Percentiles rank a stretch among this genome's conserved stretches.
These are phyloP conservation scores for Neoconidiobolus thromboides DNA, from an alignment of 371 early-diverging fungal genomes.

Conservation along the genomic window DNA sequence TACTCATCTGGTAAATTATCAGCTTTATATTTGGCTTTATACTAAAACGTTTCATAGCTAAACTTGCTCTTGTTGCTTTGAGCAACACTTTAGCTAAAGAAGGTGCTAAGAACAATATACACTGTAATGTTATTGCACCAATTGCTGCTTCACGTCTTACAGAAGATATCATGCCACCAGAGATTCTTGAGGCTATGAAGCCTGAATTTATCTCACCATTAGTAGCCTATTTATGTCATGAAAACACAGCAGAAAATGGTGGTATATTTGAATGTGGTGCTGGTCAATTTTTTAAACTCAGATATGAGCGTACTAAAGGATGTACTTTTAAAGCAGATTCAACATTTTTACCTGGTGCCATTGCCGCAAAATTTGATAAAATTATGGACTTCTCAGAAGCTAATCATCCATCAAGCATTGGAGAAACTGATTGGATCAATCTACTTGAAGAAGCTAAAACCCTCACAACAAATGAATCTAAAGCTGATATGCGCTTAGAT, in stretches of 20 bases:
- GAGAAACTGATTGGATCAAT: slow-evolving; percentile 70
- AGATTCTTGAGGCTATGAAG: slow-evolving; percentile 76
- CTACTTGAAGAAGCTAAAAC: slow-evolving; percentile 56
- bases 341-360: slow-evolving; percentile 66
- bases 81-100: slow-evolving; percentile 81
- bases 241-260: slow-evolving; percentile 67
- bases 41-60: slow-evolving; percentile 29
- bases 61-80: slow-evolving; percentile 82
- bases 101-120: slow-evolving; percentile 84
- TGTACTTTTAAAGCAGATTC: slow-evolving; percentile 82
- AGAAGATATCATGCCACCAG: slow-evolving; percentile 90
- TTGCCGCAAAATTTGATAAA: slow-evolving; percentile 45
- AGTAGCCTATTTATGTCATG: slow-evolving; percentile 83
- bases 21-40: neutral
- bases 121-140: slow-evolving; percentile 88
- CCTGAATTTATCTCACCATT: slow-evolving; percentile 94
- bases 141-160: slow-evolving; percentile 96
- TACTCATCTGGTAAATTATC: slow-evolving; percentile 38
- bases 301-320: slow-evolving; percentile 85
- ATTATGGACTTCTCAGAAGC: slow-evolving; percentile 62
- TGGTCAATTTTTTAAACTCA: slow-evolving; percentile 79
- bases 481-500: slow-evolving; percentile 49
- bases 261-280: slow-evolving; percentile 86
- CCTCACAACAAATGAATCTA: slow-evolving; percentile 32
- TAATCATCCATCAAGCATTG: slow-evolving; percentile 50